Percentiles rank a stretch among this genome's conserved stretches.
Evolutionary conservation across 805 yeast genomes (phyloP).

Genomic region (Limtongozyma cylindracea): DNA sequence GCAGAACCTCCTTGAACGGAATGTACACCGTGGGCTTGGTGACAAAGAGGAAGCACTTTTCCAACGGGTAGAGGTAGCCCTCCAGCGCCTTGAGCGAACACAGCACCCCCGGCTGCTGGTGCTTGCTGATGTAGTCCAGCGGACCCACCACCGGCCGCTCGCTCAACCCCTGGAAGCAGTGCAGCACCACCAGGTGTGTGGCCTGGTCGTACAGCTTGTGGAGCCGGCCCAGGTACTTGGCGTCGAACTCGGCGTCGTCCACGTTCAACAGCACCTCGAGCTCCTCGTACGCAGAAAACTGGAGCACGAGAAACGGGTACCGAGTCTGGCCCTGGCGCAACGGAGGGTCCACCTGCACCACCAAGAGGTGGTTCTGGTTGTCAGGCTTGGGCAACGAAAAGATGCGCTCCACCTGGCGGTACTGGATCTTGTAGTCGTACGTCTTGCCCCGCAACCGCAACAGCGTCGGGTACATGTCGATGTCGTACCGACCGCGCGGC

Average conservation of each 20-base stretch:
- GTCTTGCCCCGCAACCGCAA: slow-evolving; percentile 91
- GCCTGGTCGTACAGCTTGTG: slow-evolving; percentile 59
- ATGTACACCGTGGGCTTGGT: slow-evolving; percentile 88
- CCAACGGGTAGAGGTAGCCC: slow-evolving; percentile 84
- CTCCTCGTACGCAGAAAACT: slow-evolving; percentile 76
- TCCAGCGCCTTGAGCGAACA: slow-evolving; percentile 91
- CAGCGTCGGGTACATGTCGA: slow-evolving; percentile 74
- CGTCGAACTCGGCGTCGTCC: slow-evolving; percentile 57
- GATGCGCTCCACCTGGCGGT: slow-evolving; percentile 69
- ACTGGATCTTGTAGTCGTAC: slow-evolving; percentile 87
- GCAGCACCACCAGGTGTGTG: slow-evolving; percentile 70
- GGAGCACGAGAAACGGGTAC: slow-evolving; percentile 78
- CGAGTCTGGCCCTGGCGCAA: slow-evolving; percentile 95
- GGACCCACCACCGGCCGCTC: slow-evolving; percentile 71
- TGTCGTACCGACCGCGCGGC: slow-evolving; percentile 96
- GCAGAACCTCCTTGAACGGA: slow-evolving; percentile 60
- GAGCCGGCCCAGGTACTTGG: slow-evolving; percentile 49
- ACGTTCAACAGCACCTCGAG: slow-evolving; percentile 74
- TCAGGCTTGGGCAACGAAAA: slow-evolving; percentile 89
- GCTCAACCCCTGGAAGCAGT: slow-evolving; percentile 73
- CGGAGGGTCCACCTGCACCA: slow-evolving; percentile 89
- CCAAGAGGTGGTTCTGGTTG: slow-evolving; percentile 69
- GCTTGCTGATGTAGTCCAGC: slow-evolving; percentile 53
- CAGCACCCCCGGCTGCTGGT: slow-evolving; percentile 63
- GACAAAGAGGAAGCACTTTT: slow-evolving; percentile 70